These are phyloP conservation scores for Plasmodium knowlesi DNA, from an alignment of 169 alveolate genomes.

Conservation along the genomic window DNA sequence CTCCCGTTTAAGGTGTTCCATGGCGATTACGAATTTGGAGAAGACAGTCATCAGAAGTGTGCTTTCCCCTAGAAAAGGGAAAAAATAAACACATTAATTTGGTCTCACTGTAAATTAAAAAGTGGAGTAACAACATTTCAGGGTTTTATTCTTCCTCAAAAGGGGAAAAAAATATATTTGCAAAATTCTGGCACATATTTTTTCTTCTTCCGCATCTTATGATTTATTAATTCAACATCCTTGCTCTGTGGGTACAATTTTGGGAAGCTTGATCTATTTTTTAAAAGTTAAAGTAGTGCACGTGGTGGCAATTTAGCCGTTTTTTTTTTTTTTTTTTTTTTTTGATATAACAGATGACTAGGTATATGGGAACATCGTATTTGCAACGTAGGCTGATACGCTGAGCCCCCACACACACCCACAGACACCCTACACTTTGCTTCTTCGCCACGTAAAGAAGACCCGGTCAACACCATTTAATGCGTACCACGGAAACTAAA, in stretches of 20 bases:
- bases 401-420: background rate
- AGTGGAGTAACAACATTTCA: background rate
- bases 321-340: no score
- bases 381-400: background rate
- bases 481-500: background rate
- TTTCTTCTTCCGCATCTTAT: background rate
- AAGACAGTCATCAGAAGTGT: background rate
- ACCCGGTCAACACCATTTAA: background rate
- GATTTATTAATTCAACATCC: slow-evolving; percentile 4
- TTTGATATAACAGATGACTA: background rate
- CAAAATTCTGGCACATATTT: background rate
- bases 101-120: background rate
- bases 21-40: slow-evolving; percentile 2
- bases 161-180: slow-evolving; percentile 8
- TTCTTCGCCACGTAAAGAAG: background rate
- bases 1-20: background rate
- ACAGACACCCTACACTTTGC: background rate
- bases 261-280: no score
- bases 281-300: no score
- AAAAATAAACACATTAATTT: background rate
- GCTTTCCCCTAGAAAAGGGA: background rate
- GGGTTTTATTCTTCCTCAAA: slow-evolving; percentile 2
- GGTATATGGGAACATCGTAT: background rate
- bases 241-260: no score
- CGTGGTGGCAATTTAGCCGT: background rate